phyloP scores from a whole-genome alignment of 192 early-diverging fungal genomes.

The Fimicolochytrium jonesii region DNA sequence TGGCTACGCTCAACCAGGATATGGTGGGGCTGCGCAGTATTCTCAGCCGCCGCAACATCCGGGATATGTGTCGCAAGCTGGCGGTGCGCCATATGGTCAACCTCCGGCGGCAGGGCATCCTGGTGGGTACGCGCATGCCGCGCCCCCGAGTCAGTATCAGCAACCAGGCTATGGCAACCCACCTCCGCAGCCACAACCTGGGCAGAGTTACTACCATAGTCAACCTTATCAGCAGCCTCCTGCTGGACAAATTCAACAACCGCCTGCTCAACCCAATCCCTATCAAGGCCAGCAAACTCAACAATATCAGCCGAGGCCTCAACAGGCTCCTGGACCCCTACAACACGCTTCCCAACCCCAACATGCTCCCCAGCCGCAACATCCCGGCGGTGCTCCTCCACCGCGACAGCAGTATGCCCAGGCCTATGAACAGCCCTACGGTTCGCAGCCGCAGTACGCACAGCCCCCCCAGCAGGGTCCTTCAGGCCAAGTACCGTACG shows the following conservation, averaged over 20 bases:
- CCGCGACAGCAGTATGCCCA: conserved; percentile 2
- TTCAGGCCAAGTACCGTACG: too few species aligned
- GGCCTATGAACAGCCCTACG: background rate
- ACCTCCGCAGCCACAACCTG: too few species aligned
- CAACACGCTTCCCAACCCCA: conserved; percentile 3
- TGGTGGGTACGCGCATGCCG: too few species aligned
- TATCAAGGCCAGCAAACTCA: conserved; percentile 6
- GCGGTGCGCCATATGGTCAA: conserved; percentile 10
- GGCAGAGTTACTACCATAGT: too few species aligned
- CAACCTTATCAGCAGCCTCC: background rate
- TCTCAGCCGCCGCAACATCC: background rate
- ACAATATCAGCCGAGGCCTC: background rate
- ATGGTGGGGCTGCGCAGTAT: background rate
- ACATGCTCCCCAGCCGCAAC: conserved; percentile 1
- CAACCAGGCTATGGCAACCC: background rate
- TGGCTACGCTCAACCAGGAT: background rate
- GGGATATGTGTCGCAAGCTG: background rate
- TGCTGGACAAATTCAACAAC: background rate
- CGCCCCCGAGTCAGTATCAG: background rate
- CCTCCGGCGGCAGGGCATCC: background rate
- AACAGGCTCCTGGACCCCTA: background rate
- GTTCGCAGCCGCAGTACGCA: conserved; percentile 13
- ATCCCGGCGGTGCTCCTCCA: conserved; percentile 9
- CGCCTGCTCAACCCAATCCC: background rate
- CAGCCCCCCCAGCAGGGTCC: background rate